Percentiles rank a stretch among this genome's conserved stretches.
phyloP scores from a whole-genome alignment of 257 asterid genomes.

The Capsicum pubescens region DNA sequence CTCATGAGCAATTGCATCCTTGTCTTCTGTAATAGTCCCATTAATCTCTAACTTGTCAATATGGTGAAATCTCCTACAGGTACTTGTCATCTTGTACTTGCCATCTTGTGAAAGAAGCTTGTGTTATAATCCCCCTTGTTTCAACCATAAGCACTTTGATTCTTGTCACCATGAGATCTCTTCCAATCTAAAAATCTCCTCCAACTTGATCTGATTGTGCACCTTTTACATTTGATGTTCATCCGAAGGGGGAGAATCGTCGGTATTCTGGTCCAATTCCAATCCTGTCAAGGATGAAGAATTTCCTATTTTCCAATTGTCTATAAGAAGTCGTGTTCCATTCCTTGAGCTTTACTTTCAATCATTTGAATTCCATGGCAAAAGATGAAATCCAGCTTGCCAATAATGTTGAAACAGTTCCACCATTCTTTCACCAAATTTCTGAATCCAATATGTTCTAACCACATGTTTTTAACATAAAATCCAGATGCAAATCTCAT shows the following conservation, averaged over 20 bases:
- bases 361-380: not conserved
- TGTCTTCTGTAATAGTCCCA: not conserved
- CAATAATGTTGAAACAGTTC: not conserved
- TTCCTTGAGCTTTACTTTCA: constrained; percentile 1
- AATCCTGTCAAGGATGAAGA: too few species aligned
- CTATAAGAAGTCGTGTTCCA: too few species aligned
- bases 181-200: too few species aligned
- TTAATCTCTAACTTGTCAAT: not conserved
- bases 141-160: too few species aligned
- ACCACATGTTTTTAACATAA: not conserved
- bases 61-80: not conserved
- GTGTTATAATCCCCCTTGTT: too few species aligned
- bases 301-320: not conserved
- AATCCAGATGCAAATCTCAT: not conserved
- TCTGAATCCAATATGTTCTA: not conserved
- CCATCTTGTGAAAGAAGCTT: not conserved
- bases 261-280: too few species aligned
- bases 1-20: not conserved
- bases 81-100: too few species aligned
- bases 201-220: too few species aligned
- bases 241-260: too few species aligned
- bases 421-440: not conserved
- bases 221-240: too few species aligned
- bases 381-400: not conserved
- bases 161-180: not conserved